These are phyloP conservation scores for Candida endomychidarum DNA, from an alignment of 805 yeast genomes.

Conservation along the genomic window DNA sequence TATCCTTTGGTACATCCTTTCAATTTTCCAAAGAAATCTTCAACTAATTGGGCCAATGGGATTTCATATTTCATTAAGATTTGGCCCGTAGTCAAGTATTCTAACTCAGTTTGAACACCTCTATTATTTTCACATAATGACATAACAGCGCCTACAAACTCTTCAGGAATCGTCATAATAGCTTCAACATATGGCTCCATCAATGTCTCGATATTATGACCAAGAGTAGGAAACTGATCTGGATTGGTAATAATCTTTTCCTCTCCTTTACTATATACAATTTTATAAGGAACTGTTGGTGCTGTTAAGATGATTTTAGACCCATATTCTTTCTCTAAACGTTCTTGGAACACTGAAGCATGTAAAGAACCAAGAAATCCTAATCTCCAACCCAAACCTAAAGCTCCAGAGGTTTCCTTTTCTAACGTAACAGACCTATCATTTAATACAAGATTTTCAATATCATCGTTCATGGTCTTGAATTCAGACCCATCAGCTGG, in stretches of 20 bases:
- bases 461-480: slow-evolving; percentile 82
- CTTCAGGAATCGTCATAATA: slow-evolving; percentile 86
- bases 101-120: slow-evolving; percentile 78
- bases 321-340: slow-evolving; percentile 92
- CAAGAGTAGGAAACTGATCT: slow-evolving; percentile 75
- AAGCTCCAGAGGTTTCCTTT: slow-evolving; percentile 87
- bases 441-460: slow-evolving; percentile 83
- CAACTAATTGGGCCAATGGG: slow-evolving; percentile 88
- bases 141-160: slow-evolving; percentile 84
- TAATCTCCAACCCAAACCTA: slow-evolving; percentile 97
- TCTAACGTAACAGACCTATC: slow-evolving; percentile 89
- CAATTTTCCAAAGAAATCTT: slow-evolving; percentile 91
- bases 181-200: slow-evolving; percentile 92
- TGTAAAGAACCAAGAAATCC: slow-evolving; percentile 94
- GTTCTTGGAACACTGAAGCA: slow-evolving; percentile 90
- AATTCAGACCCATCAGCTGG: slow-evolving; percentile 95
- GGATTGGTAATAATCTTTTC: slow-evolving; percentile 80
- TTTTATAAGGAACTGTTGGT: slow-evolving; percentile 91
- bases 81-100: slow-evolving; percentile 77
- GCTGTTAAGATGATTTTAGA: slow-evolving; percentile 89
- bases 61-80: slow-evolving; percentile 74
- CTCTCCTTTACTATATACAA: slow-evolving; percentile 64
- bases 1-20: slow-evolving; percentile 90
- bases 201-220: slow-evolving; percentile 48
- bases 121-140: slow-evolving; percentile 80